Evolutionary conservation across 768 basidiomycete genomes (phyloP), one percentile per base, ranked within the genome.

Genomic region (Naganishia vaughanmartiniae): DNA sequence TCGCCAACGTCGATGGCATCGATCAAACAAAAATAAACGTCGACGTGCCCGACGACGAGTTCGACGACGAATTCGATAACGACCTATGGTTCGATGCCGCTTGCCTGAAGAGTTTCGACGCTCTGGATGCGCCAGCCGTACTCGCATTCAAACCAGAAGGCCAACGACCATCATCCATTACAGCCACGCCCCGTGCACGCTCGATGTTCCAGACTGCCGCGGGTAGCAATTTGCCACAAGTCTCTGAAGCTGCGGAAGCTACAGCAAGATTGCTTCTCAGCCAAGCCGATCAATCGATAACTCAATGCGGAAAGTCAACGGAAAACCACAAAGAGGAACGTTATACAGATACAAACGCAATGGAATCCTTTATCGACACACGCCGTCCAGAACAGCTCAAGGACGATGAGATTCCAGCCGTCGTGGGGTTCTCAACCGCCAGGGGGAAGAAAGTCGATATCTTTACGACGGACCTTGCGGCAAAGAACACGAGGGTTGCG

Each of bases 51-150:
- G 68, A 60, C 42, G 57, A 69, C 53, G 69, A 70, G 30, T 45
- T 31, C n/a, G 69, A 70, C 24, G 46, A 53, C 34, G 71, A 72
- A 54, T 70, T 65, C 60, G 69, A 70, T 33, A 63, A 31, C 33
- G 71, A 72, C 28, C 71, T 67, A 10, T 72, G 71, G 71, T 72
- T 72, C 42, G 71, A 72, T 57, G 71, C 57, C 2, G 71, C 71
- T 26, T 72, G 71, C 31, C n/a, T 72, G 42, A 72, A 60, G 28
- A 57, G 67, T 12, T 55, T 63, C 39, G 60, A 65, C 45, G 39
- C 65, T 53, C 42, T 42, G 14, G 57, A 39, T 9, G 4, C 46
- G 33, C 55, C 34, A 17, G 54, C 36, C 6, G 24, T 21, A 15
- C 17, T 34, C 5, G 45, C 26, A 30, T 17, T 24, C 53, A 51